A percentile compares a stretch with the other conserved stretches of the same genome.
Evolutionary conservation across 2,329 filamentous ascomycete species (phyloP).

Genomic region (Pseudogymnoascus sp.): DNA sequence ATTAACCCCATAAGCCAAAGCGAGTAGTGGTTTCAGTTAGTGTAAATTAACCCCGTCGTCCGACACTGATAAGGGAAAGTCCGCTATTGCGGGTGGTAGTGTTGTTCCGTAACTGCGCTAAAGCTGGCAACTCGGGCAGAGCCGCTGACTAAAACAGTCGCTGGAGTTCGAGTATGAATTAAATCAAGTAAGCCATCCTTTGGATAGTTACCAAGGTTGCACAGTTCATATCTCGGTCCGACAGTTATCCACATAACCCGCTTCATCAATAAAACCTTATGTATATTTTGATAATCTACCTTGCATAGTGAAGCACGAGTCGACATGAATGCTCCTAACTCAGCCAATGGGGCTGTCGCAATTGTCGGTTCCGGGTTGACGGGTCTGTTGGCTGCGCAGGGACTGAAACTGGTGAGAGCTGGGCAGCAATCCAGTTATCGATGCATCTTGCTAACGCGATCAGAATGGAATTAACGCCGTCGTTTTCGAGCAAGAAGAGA

Average conservation of each 20-base stretch:
- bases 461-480: conserved; percentile 30
- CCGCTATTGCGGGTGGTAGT: too few species aligned
- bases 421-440: neutral
- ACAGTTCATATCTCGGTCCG: neutral
- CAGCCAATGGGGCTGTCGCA: conserved; percentile 20
- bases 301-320: neutral
- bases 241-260: neutral
- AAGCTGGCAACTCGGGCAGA: neutral
- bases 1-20: too few species aligned
- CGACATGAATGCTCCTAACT: neutral
- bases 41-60: too few species aligned
- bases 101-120: too few species aligned
- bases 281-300: neutral
- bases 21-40: too few species aligned
- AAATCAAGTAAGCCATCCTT: neutral
- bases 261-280: neutral
- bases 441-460: conserved; percentile 11
- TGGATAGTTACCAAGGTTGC: neutral
- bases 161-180: neutral
- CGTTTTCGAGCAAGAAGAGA: conserved; percentile 29
- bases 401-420: conserved; percentile 27
- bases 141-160: neutral
- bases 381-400: conserved; percentile 33
- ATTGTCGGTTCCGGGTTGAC: conserved; percentile 35
- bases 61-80: too few species aligned